These are phyloP conservation scores for Durusdinium trenchii DNA, from an alignment of 73 alveolate genomes.

Conservation along the genomic window DNA sequence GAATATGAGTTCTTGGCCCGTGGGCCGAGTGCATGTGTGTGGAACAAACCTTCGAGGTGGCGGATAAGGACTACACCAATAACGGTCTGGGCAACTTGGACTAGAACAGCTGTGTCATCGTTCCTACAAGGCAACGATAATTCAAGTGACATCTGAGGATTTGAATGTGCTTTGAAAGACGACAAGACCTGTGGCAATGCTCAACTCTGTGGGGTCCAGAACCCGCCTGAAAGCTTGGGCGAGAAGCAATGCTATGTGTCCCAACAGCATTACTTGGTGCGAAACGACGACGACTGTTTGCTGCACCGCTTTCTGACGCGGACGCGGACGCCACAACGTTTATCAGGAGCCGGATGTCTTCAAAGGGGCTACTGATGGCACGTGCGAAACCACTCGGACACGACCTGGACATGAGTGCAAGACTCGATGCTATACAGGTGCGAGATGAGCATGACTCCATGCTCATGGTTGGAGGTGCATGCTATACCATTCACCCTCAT, in stretches of 20 bases:
- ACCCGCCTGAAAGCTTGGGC: slow-evolving; percentile 83
- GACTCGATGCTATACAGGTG: slow-evolving; percentile 66
- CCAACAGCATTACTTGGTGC: too few species aligned
- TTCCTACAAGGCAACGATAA: background rate
- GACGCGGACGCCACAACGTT: background rate
- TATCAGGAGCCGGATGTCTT: slow-evolving; percentile 90
- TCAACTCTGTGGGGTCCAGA: slow-evolving; percentile 65
- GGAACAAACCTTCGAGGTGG: background rate
- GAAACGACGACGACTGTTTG: background rate
- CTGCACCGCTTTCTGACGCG: too few species aligned
- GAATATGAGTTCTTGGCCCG: background rate
- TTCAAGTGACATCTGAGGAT: background rate
- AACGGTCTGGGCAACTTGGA: slow-evolving; percentile 78
- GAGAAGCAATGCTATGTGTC: slow-evolving; percentile 74
- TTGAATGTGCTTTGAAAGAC: slow-evolving; percentile 34
- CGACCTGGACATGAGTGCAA: slow-evolving; percentile 88
- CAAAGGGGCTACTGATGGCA: slow-evolving; percentile 68
- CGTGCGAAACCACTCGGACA: slow-evolving; percentile 53
- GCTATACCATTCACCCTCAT: background rate
- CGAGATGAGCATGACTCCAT: too few species aligned
- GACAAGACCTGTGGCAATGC: slow-evolving; percentile 67
- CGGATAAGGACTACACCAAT: slow-evolving; percentile 79
- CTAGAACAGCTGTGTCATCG: background rate
- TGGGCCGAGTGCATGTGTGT: background rate
- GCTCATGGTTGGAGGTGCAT: too few species aligned